Percentiles rank a stretch among this genome's conserved stretches.
These are phyloP conservation scores for Friedmanniomyces simplex DNA, from an alignment of 495 filamentous ascomycete species.

Conservation along the genomic window DNA sequence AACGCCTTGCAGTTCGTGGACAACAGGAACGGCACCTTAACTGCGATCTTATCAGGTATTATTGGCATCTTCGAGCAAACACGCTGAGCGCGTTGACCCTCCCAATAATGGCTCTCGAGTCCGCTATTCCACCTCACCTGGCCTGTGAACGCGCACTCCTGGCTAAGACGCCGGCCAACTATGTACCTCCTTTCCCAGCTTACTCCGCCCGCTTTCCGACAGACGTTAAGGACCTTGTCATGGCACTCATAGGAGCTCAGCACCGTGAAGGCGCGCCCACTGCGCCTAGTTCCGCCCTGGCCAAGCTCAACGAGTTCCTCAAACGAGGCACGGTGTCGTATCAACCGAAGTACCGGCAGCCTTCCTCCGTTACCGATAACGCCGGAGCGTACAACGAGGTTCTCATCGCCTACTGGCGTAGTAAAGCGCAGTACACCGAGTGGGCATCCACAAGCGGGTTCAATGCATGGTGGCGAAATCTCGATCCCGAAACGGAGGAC, in stretches of 20 bases:
- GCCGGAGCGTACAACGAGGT: slow-evolving; percentile 23
- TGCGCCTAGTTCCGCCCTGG: not conserved
- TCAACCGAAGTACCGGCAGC: slow-evolving; percentile 23
- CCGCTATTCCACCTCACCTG: not conserved
- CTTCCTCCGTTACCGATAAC: slow-evolving; percentile 24
- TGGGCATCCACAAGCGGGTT: slow-evolving; percentile 27
- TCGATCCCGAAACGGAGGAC: slow-evolving; percentile 4
- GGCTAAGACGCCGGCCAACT: not conserved
- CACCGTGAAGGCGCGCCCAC: slow-evolving; percentile 5
- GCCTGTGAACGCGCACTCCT: not conserved
- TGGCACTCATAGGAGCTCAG: slow-evolving; percentile 29
- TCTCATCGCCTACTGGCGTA: slow-evolving; percentile 28
- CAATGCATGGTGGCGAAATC: slow-evolving; percentile 25
- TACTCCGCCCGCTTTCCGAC: slow-evolving; percentile 23
- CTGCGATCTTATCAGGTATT: no score
- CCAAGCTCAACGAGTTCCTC: not conserved
- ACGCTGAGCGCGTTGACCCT: no score
- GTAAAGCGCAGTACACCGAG: slow-evolving; percentile 12
- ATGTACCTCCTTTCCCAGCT: slow-evolving; percentile 19
- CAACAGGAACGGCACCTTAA: no score
- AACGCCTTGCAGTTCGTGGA: no score
- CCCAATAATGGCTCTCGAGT: not conserved
- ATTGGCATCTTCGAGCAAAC: no score
- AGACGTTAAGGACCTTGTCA: slow-evolving; percentile 25
- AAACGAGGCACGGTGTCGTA: not conserved